phyloP scores from a whole-genome alignment of 495 filamentous ascomycete genomes.

The Daldinia bambusicola region DNA sequence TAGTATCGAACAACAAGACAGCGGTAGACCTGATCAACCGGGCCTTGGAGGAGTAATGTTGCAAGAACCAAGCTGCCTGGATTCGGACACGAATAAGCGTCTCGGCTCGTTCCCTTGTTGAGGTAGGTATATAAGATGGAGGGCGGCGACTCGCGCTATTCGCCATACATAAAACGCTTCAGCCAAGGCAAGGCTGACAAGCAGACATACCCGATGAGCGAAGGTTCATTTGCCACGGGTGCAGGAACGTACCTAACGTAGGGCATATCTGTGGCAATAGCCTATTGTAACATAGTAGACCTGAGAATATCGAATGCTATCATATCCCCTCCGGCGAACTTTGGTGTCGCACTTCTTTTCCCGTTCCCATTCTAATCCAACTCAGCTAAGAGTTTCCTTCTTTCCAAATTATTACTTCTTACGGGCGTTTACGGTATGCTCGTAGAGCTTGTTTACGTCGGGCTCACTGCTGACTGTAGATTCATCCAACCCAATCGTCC shows the following conservation, averaged over 20 bases:
- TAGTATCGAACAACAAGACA: neutral
- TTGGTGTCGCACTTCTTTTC: neutral
- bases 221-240: neutral
- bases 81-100: neutral
- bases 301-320: neutral
- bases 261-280: neutral
- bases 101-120: neutral
- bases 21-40: too few species aligned
- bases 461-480: neutral
- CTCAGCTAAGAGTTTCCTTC: neutral
- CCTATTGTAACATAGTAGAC: neutral
- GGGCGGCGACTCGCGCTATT: neutral
- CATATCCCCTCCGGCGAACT: neutral
- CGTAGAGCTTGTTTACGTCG: neutral
- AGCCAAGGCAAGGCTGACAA: neutral
- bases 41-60: neutral
- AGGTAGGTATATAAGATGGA: neutral
- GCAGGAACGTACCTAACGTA: neutral
- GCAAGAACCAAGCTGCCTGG: neutral
- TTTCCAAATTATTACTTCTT: neutral
- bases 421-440: neutral
- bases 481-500: neutral
- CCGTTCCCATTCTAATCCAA: neutral
- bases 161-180: neutral
- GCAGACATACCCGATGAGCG: neutral